Evolutionary conservation across 2,329 filamentous ascomycete species (phyloP).

Genomic region (Aspergillus candidus): DNA sequence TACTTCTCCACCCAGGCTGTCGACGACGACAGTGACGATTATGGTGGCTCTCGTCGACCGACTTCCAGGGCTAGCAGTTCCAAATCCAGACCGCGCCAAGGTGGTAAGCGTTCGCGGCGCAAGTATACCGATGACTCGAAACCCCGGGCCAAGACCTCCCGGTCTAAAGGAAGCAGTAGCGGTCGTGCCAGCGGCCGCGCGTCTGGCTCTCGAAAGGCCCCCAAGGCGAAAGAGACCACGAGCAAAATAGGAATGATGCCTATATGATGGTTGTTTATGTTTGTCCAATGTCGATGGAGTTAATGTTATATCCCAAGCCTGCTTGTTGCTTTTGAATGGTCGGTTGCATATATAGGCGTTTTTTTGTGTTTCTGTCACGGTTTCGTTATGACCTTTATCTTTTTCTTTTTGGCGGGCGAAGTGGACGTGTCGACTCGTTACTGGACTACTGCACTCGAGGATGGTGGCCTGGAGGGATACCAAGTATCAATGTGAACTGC

Average conservation of each 20-base stretch:
- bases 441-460: not conserved
- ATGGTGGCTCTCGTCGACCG: slow-evolving; percentile 14
- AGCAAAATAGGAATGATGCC: slow-evolving; percentile 36
- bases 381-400: not conserved
- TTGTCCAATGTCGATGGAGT: slow-evolving; percentile 8
- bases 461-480: too few relatives aligned
- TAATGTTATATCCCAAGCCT: slow-evolving; percentile 5
- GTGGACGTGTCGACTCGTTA: slow-evolving; percentile 2
- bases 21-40: slow-evolving; percentile 17
- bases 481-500: too few relatives aligned
- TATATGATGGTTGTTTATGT: slow-evolving; percentile 18
- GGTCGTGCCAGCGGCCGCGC: slow-evolving; percentile 17
- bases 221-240: slow-evolving; percentile 22
- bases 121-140: slow-evolving; percentile 19
- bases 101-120: slow-evolving; percentile 21
- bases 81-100: slow-evolving; percentile 21
- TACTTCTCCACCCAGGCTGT: slow-evolving; percentile 27
- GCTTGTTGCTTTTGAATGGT: slow-evolving; percentile 4
- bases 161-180: slow-evolving; percentile 18
- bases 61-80: slow-evolving; percentile 13
- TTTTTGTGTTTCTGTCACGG: not conserved
- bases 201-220: slow-evolving; percentile 18
- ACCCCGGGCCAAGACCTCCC: slow-evolving; percentile 20
- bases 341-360: slow-evolving; percentile 16
- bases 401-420: slow-evolving; percentile 5